Evolutionary conservation across 1,139 yeast species (phyloP).

Genomic region (Pichia terricola): DNA sequence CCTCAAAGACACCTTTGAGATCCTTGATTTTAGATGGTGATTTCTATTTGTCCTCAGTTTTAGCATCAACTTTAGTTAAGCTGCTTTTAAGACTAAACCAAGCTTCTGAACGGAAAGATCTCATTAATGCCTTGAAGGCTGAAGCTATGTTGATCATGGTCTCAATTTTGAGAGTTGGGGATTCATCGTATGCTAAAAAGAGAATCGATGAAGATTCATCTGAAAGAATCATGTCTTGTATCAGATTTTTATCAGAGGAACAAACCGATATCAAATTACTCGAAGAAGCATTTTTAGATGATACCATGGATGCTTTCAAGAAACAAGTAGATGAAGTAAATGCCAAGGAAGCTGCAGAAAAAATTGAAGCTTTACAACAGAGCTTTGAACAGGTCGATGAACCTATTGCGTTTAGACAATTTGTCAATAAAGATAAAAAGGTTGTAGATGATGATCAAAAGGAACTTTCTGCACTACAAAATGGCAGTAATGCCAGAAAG

Average conservation of each 20-base stretch:
- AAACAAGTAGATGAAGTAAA: conserved; percentile 38
- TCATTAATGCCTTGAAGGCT: conserved; percentile 79
- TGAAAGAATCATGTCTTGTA: conserved; percentile 80
- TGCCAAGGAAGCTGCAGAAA: conserved; percentile 41
- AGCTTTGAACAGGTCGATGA: conserved; percentile 80
- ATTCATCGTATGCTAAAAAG: conserved; percentile 62
- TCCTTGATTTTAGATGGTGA: conserved; percentile 79
- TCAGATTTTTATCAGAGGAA: conserved; percentile 61
- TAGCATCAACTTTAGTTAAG: conserved; percentile 83
- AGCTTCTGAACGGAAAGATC: conserved; percentile 42
- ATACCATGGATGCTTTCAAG: conserved; percentile 77
- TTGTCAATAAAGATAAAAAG: conserved; percentile 40
- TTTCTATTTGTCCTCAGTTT: conserved; percentile 81
- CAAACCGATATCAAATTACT: conserved; percentile 37
- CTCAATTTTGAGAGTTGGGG: conserved; percentile 83
- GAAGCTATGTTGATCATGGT: conserved; percentile 92
- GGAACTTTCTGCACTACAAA: conserved; percentile 33
- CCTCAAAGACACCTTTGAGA: conserved; percentile 61
- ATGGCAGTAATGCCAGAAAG: conserved; percentile 34
- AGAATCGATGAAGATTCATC: conserved; percentile 92
- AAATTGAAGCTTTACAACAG: conserved; percentile 52
- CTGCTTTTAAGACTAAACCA: conserved; percentile 70
- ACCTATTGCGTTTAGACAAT: conserved; percentile 73
- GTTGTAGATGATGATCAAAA: conserved; percentile 36
- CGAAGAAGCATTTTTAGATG: conserved; percentile 73